Evolutionary conservation across 2,329 filamentous ascomycete species (phyloP), one percentile per base, ranked within the genome.

Genomic region (Penicillium sp.): DNA sequence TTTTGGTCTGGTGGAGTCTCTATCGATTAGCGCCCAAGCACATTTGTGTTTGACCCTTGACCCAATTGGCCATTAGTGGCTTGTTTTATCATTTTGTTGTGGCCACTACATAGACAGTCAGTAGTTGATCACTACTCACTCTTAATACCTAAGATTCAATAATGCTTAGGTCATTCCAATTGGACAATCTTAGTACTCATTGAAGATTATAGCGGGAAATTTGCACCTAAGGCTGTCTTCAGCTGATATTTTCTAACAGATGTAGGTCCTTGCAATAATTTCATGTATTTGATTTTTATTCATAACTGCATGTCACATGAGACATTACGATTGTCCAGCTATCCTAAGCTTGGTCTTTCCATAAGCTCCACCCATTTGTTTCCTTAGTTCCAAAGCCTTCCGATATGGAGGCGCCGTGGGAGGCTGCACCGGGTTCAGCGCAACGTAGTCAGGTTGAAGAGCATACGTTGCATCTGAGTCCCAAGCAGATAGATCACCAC

Each of bases 341-440:
- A 66, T 55, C 2, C 72, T 71, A 57, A 74, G 50, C 62, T 87
- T 87, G 0, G 89, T 91, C 78, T 91, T 93, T 4, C 90, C 89
- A 73, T 92, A 91, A 4, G 89, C 90, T 4, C 92, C 92, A 17
- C 91, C 91, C 63, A 87, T 86, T 62, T 87, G 82, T 76, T 90
- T 91, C 70, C 91, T 86, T 81, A 95, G 85, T 77, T 98, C 94
- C 63, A 99, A 81, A 13, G 95, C 95, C 59, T 90, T 87, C 77
- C 93, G 96, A 75, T 99, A 99, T 0, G 95, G 95, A 13, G 95
- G 95, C 10, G 95, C 95, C 38, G 95, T 99, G 0, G 95, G 95
- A 30, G 94, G 94, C 76, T 98, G 95, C 35, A 99, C 87, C 0
- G 95, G 95, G 75, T 97, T 93, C 53, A 98, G 84, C 68, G 90